A percentile compares a stretch with the other conserved stretches of the same genome.
These are phyloP conservation scores for Solanum clarkiae DNA, from an alignment of 257 asterid genomes.

Conservation along the genomic window DNA sequence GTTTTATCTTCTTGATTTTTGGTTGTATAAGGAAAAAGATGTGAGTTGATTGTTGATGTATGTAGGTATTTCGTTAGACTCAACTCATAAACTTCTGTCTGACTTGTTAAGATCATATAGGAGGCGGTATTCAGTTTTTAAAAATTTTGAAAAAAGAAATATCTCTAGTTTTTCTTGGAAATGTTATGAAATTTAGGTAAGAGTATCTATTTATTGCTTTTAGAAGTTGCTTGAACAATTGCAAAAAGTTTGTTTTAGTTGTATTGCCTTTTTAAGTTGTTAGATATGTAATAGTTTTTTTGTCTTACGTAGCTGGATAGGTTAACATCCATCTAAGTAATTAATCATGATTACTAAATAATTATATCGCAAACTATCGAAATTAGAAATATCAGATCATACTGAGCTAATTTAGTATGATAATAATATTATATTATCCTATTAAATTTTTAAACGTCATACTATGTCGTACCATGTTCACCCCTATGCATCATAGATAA, in stretches of 20 bases:
- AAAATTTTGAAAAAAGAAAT: background rate
- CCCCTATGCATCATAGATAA: background rate
- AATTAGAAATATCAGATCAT: no score
- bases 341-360: no score
- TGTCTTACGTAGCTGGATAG: background rate
- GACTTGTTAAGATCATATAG: background rate
- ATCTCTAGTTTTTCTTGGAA: background rate
- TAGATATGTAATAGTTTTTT: background rate
- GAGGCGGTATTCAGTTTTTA: background rate
- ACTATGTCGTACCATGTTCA: no score
- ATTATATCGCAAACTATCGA: no score
- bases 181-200: no score
- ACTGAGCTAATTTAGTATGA: no score
- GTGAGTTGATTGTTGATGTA: background rate
- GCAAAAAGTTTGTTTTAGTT: background rate
- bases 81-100: background rate
- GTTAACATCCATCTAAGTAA: background rate
- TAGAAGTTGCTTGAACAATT: no score
- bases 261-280: background rate
- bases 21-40: background rate
- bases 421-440: no score
- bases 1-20: background rate
- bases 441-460: no score
- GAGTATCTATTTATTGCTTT: background rate
- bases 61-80: background rate